Evolutionary conservation across 345 rosid genomes (phyloP).

Genomic region (Citrus unshiu): DNA sequence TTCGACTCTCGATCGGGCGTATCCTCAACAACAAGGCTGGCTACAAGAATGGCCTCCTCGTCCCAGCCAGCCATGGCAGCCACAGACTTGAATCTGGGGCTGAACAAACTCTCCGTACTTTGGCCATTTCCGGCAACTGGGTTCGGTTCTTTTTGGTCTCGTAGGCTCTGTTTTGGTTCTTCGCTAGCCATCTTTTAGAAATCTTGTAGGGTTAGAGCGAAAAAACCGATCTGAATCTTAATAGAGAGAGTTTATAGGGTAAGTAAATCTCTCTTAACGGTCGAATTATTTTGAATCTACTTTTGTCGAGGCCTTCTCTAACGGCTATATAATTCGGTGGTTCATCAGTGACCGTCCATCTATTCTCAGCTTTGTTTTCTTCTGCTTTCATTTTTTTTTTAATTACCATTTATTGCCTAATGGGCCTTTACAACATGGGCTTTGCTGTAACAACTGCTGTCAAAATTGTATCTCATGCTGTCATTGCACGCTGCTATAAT

Average conservation of each 20-base stretch:
- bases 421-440: background rate
- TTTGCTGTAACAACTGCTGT: background rate
- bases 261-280: slow-evolving; percentile 28
- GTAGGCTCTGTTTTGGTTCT: slow-evolving; percentile 26
- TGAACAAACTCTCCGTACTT: slow-evolving; percentile 41
- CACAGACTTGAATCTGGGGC: slow-evolving; percentile 81
- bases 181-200: slow-evolving; percentile 41
- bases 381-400: background rate
- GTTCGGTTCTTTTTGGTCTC: slow-evolving; percentile 22
- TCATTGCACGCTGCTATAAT: background rate
- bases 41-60: slow-evolving; percentile 72
- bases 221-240: background rate
- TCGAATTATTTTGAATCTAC: slow-evolving; percentile 12
- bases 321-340: slow-evolving; percentile 23
- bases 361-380: background rate
- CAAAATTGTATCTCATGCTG: background rate
- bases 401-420: too few relatives aligned
- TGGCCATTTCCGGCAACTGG: slow-evolving; percentile 22
- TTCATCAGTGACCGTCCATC: background rate
- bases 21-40: slow-evolving; percentile 79
- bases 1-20: slow-evolving; percentile 71
- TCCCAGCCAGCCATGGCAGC: slow-evolving; percentile 99
- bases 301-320: background rate
- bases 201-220: background rate
- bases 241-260: background rate